Conservation (phyloP, 805 yeast species). For the Diddensiella santjacobensis region DNA sequence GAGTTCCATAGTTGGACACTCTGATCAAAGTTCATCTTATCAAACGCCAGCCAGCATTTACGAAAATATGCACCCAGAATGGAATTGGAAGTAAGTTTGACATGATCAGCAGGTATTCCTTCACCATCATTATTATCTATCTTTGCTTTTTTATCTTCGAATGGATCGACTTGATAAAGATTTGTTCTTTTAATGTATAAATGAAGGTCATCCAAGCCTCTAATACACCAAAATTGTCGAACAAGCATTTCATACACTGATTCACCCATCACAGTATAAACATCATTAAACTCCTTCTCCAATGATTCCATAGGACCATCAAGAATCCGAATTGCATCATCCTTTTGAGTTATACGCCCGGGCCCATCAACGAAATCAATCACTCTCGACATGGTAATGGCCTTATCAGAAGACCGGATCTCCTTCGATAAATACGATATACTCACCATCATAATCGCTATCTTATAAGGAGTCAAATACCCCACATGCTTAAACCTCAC, state of each 20-base stretch:
- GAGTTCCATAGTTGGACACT: constrained; percentile 39
- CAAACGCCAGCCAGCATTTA: constrained; percentile 29
- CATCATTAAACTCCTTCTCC: constrained; percentile 1
- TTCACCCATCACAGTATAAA: constrained; percentile 2
- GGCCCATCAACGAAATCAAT: constrained; percentile 19
- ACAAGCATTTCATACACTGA: constrained; percentile 8
- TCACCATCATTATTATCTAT: constrained; percentile 1
- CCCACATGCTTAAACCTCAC: neutral
- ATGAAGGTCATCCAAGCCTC: constrained; percentile 18
- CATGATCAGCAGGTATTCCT: neutral
- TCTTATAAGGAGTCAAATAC: constrained; percentile 27
- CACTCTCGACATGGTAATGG: constrained; percentile 27
- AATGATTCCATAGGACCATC: constrained; percentile 4
- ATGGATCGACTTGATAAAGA: constrained; percentile 15
- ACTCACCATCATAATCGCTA: constrained; percentile 22
- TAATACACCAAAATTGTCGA: constrained; percentile 13
- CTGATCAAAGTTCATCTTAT: constrained; percentile 44
- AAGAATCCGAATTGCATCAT: constrained; percentile 6
- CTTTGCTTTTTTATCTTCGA: neutral
- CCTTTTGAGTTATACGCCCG: neutral
- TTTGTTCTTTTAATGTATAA: constrained; percentile 16
- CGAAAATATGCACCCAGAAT: constrained; percentile 25
- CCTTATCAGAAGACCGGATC: constrained; percentile 17
- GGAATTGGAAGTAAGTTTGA: constrained; percentile 11
- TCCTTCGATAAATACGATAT: constrained; percentile 12